Base-by-base conservation (phyloP, 2,329 filamentous ascomycete species). In the Venturia asperata region DNA sequence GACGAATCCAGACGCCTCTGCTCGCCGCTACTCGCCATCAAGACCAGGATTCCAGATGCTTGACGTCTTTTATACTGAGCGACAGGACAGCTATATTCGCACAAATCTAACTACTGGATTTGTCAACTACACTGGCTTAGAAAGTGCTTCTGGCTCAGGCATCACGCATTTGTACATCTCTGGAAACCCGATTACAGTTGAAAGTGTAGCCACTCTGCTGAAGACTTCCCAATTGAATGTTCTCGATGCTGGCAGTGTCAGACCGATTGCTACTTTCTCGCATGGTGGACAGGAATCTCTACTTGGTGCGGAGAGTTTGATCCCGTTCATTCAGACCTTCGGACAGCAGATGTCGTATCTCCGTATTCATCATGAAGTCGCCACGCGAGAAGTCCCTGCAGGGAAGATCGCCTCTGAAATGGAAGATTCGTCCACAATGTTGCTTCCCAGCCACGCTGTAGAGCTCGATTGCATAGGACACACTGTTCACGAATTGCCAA, bases 111-210 rank as follows among this genome's bases (percentile, higher is more conserved):
- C 80, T 1, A 75, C 74, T 27, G 77, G 77, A 1, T 80, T 84
- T 52, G 78, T 82, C 19, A 80, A 80, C 11, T 79, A 80, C 62
- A 78, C 84, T 39, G 79, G 81, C 45, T 79, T 86, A 37, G 83
- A 86, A 68, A 79, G 84, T 68, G 75, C 81, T 1, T 77, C 81
- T 27, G 77, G 81, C 69, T 74, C 77, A 11, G 85, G 85, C 2
- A 79, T 86, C 45, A 86, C 84, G 0, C 84, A 87, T 73, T 74
- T 87, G 2, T 85, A 84, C 69, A 78, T 87, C 17, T 78, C 83
- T 3, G 78, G 79, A 9, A 87, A 87, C 65, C 69, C 74, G 3
- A 71, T 87, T 5, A 84, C 82, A 1, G 78, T 83, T 0, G 82
- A 85, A 70, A 83, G 83, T 0, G 73, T 83, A 6, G 81, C 80